phyloP scores from a whole-genome alignment of 345 rosid genomes.

The Barbarea vulgaris region DNA sequence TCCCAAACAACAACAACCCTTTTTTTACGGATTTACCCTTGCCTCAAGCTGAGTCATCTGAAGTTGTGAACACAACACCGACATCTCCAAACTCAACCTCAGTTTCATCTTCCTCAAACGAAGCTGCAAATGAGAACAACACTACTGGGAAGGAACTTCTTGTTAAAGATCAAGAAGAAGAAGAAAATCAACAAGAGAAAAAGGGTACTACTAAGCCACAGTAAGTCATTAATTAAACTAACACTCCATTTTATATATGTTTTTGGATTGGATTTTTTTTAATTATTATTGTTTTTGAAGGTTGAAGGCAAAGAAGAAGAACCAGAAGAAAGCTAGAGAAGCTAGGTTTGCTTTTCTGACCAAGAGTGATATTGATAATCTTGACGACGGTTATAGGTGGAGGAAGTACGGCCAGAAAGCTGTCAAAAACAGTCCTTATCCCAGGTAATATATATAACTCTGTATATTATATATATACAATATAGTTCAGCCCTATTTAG shows the following conservation, averaged over 20 bases:
- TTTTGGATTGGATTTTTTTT: slow-evolving; percentile 10
- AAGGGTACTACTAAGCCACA: slow-evolving; percentile 63
- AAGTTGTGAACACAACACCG: slow-evolving; percentile 68
- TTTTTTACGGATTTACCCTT: slow-evolving; percentile 34
- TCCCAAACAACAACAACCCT: slow-evolving; percentile 28
- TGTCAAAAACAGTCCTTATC: slow-evolving; percentile 94
- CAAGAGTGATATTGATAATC: slow-evolving; percentile 87
- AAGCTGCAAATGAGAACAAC: slow-evolving; percentile 52
- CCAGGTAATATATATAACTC: slow-evolving; percentile 58
- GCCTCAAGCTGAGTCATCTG: slow-evolving; percentile 59
- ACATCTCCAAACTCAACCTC: slow-evolving; percentile 89
- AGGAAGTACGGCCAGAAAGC: slow-evolving; percentile 99
- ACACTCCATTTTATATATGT: neutral
- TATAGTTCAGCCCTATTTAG: slow-evolving; percentile 23
- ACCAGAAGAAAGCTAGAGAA: slow-evolving; percentile 74
- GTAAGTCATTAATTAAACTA: slow-evolving; percentile 46
- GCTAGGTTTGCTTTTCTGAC: slow-evolving; percentile 97
- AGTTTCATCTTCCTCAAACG: slow-evolving; percentile 78
- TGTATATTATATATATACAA: slow-evolving; percentile 14
- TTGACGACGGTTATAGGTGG: slow-evolving; percentile 99
- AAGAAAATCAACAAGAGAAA: slow-evolving; percentile 59
- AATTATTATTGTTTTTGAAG: slow-evolving; percentile 40
- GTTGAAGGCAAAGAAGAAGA: slow-evolving; percentile 90
- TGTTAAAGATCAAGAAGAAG: slow-evolving; percentile 58
- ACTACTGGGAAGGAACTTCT: slow-evolving; percentile 33